phyloP scores from a whole-genome alignment of 139 green algal genomes.

The Tetradesmus obliquus region DNA sequence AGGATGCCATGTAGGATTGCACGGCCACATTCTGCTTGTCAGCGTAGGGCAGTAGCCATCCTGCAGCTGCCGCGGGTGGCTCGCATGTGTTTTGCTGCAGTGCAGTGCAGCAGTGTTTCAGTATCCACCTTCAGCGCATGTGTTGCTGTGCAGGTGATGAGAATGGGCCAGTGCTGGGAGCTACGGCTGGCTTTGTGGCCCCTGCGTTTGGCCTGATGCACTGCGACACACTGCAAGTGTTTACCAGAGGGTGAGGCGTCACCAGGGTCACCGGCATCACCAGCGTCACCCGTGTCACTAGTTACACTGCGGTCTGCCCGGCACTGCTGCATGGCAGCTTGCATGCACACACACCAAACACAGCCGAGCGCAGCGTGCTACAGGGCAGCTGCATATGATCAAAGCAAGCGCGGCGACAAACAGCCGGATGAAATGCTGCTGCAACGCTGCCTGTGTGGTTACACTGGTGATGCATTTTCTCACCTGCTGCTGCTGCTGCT shows the following conservation, averaged over 20 bases:
- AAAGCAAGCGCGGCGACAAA: too few species aligned
- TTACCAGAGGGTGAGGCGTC: constrained; percentile 57
- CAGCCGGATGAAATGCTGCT: too few species aligned
- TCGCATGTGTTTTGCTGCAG: neutral
- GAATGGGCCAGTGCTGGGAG: constrained; percentile 59
- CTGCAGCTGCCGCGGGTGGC: too few species aligned
- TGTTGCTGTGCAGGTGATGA: constrained; percentile 11
- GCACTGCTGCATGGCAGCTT: neutral
- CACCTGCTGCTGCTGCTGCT: neutral
- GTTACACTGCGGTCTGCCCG: neutral
- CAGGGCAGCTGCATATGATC: neutral
- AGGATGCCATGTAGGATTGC: too few species aligned
- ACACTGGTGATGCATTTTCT: too few species aligned
- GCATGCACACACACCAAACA: neutral
- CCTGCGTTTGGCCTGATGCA: constrained; percentile 77
- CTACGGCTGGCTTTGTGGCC: constrained; percentile 76
- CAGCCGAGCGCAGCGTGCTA: neutral
- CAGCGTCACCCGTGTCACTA: neutral
- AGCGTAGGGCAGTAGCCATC: too few species aligned
- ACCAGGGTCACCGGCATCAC: neutral
- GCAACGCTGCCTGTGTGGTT: neutral
- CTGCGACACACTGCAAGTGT: constrained; percentile 86
- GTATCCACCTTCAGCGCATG: neutral
- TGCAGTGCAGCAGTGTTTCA: neutral
- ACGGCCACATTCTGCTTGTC: too few species aligned